Conservation (phyloP, 768 basidiomycete species). For the Mycena epipterygia region DNA sequence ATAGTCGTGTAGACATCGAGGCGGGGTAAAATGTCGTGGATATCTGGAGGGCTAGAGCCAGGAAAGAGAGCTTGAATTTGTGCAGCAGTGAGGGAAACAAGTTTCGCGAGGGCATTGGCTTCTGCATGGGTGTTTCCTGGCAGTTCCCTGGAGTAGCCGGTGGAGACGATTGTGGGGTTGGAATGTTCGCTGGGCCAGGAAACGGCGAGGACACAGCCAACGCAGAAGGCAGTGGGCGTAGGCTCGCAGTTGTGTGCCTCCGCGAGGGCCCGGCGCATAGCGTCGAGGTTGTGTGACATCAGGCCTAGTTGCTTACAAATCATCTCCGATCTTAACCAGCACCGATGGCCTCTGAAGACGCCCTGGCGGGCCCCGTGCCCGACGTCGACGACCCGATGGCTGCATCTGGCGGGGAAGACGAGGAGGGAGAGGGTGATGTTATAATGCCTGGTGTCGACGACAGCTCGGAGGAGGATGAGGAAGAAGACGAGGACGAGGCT, state of each 20-base stretch:
- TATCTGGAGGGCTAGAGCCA: slow-evolving; percentile 41
- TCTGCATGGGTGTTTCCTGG: slow-evolving; percentile 98
- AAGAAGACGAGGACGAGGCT: slow-evolving; percentile 93
- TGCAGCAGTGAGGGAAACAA: slow-evolving; percentile 56
- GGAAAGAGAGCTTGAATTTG: slow-evolving; percentile 63
- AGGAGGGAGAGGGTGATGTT: slow-evolving; percentile 69
- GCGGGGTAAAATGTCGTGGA: slow-evolving; percentile 66
- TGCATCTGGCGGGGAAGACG: slow-evolving; percentile 66
- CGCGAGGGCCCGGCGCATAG: slow-evolving; percentile 72
- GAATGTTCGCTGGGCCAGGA: slow-evolving; percentile 36
- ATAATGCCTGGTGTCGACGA: slow-evolving; percentile 72
- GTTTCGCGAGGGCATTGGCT: slow-evolving; percentile 90
- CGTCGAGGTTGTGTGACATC: slow-evolving; percentile 44
- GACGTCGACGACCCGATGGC: slow-evolving; percentile 74
- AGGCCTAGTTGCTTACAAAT: background rate
- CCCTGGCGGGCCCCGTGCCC: slow-evolving; percentile 51
- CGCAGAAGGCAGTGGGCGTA: slow-evolving; percentile 85
- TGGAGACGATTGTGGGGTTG: slow-evolving; percentile 59
- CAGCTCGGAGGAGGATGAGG: slow-evolving; percentile 86
- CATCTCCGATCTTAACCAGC: slow-evolving; percentile 24
- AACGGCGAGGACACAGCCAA: slow-evolving; percentile 85
- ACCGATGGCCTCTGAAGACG: slow-evolving; percentile 69
- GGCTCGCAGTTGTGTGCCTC: slow-evolving; percentile 83
- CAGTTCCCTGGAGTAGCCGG: slow-evolving; percentile 92
- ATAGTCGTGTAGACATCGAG: slow-evolving; percentile 94